Base-by-base conservation (phyloP, 306 rosid species). In the Trifolium dubium region DNA sequence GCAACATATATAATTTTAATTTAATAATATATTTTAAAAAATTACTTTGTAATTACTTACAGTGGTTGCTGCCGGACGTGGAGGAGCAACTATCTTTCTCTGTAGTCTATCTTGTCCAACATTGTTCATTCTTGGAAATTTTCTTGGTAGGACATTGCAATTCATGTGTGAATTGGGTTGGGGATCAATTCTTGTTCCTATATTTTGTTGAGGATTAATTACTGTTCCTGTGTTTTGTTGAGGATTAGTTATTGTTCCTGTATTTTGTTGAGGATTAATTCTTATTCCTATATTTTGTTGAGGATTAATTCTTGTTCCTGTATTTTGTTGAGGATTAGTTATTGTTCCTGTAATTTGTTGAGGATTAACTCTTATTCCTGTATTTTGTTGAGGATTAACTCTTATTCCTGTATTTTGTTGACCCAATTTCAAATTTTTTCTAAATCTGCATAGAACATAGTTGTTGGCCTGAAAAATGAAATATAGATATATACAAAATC, bases 371-470 rank as follows among this genome's bases (percentile, higher is more conserved):
- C 13, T 9, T 18, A 12, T 55, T 55, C 23, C 23, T 23, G 1
- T 23, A 23, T 23, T 23, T 23, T 23, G 10, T 54, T 19, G 13
- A 5, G 10, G 5, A 19, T 23, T 0, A 4, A 55, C 9, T 19
- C 13, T 9, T 18, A 12, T 55, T 55, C 1, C 31, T 55, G 14
- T 23, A 19, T 4, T 55, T 15, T 50, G 56, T 15, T 3, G 9
- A n/a, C 7, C 56, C 1, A 1, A 4, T 50, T n/a, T 50, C 28
- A n/a, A 50, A 23, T 55, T 54, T 49, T 67, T 79, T 59, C 66
- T n/a, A 34, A 53, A n/a, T 68, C 60, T 67, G 28, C 71, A 60
- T 4, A 74, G 10, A 67, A 29, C 64, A 28, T 53, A 19, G 31
- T 61, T 19, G 3, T 2, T 49, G 9, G 2, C 65, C 79, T 80